Base-by-base conservation (phyloP, 441 rosid genomes). In the Brassica hybrid region DNA sequence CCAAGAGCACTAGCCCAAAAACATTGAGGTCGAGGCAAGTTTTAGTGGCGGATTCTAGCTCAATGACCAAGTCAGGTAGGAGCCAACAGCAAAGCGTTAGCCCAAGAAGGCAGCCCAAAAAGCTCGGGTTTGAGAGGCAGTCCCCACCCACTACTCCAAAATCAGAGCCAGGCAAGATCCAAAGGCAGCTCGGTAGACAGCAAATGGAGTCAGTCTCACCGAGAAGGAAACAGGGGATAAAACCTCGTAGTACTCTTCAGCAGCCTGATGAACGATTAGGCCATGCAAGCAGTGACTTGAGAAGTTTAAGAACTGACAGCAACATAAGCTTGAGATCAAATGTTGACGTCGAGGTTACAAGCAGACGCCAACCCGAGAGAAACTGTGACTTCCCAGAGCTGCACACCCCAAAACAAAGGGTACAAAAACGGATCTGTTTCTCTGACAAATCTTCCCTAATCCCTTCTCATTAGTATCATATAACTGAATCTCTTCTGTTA, bases 291-390 rank as follows among this genome's bases (percentile, higher is more conserved):
- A 83, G 86, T 45, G 80, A 82, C 41, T 41, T 73, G 50, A 86
- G 86, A 80, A 85, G 90, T 72, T 75, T 86, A 74, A 81, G 82
- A 76, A 89, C 96, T 19, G 94, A 88, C 25, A 85, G 86, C 78
- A 81, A 82, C 79, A 74, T 79, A 54, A 87, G 89, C 83, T 76
- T 73, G 71, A 85, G 77, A 65, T 85, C 91, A 11, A 83, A 73
- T 65, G 77, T 67, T 74, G 96, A 90, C 62, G 76, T 69, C 25
- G 94, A 93, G 86, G 86, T 90, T 76, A 83, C 90, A 27, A 93
- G 94, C 83, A 78, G 73, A 48, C 85, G 84, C 72, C 80, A 83
- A 76, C 73, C 88, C 57, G 68, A 74, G 45, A 86, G 81, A 79
- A 79, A 58, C 73, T 71, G 70, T 38, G 81, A 79, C 71, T 58